phyloP scores from a whole-genome alignment of 345 rosid species.

The Populus euphratica region DNA sequence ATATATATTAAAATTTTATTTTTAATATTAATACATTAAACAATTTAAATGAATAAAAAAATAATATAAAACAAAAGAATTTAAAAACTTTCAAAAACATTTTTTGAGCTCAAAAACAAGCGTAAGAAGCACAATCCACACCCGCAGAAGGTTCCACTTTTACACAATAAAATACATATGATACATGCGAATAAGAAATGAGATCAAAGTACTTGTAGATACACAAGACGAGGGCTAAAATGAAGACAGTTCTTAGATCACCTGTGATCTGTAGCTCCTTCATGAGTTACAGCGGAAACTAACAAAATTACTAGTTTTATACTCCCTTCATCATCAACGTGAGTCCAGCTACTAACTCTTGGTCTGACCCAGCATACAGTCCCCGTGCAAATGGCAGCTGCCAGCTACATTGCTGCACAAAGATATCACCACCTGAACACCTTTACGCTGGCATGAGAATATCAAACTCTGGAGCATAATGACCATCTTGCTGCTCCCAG shows the following conservation, averaged over 20 bases:
- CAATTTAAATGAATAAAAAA: no score
- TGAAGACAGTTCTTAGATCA: slow-evolving; percentile 9
- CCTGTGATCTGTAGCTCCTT: slow-evolving; percentile 21
- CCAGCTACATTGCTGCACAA: neutral
- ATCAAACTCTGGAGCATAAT: slow-evolving; percentile 2
- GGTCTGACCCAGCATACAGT: neutral
- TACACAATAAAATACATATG: slow-evolving; percentile 7
- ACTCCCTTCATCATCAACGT: neutral
- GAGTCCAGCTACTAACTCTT: neutral
- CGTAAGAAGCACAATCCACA: slow-evolving; percentile 5
- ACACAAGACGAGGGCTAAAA: slow-evolving; percentile 11
- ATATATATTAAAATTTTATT: no score
- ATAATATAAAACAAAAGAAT: no score
- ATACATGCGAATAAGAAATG: slow-evolving; percentile 19
- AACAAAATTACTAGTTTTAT: slow-evolving; percentile 12
- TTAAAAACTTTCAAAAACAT: no score
- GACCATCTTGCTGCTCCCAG: slow-evolving; percentile 13
- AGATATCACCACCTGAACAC: neutral
- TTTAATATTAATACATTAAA: no score
- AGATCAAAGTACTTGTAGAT: slow-evolving; percentile 5
- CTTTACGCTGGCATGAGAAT: neutral
- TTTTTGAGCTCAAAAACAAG: no score
- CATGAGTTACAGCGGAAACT: neutral
- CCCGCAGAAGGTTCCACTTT: slow-evolving; percentile 2
- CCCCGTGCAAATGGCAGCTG: neutral